Evolutionary conservation across 176 grass and related monocot genomes (phyloP), one percentile per base, ranked within the genome.

Genomic region (Oryza meyeriana): DNA sequence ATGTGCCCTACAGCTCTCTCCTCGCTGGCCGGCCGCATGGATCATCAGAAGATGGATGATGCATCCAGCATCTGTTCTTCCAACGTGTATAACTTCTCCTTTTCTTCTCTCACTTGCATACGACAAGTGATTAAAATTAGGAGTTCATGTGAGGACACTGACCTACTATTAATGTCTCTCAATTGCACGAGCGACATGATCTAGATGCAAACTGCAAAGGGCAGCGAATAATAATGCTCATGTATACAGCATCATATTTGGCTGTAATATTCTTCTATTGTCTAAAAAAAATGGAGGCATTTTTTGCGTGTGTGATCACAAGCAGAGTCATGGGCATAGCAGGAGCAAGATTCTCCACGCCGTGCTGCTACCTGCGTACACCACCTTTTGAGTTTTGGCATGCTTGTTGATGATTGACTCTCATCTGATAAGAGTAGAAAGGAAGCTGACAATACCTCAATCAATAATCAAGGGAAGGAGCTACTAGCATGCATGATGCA

Each of bases 291-390:
- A 9, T n/a, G 50, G 50, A 20, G 20, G 50, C 50, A 59, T 59
- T 59, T 59, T 59, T 59, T 59, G 22, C 55, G 55, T 59, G 55
- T 59, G 55, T 59, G 6, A 22, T 11, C 30, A 52, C 4, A 30
- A 52, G 55, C 63, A 52, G 33, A 18, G 3, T 4, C 81, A 75
- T 35, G 57, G 57, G 68, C 80, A 30, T n/a, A 16, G 5, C 17
- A 22, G 77, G 35, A 64, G 61, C 14, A 75, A 68, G 72, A 58
- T 76, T 30, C 81, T 12, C 1, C 42, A 76, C 71, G 71, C 61
- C 32, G 20, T 30, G 50, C 6, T 3, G 0, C 34, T 17, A 40
- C 38, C 18, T 55, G 45, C 16, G 17, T 48, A 14, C 22, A 25
- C 38, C 11, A 32, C 26, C 11, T 18, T 44, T n/a, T 52, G 42